A percentile compares a stretch with the other conserved stretches of the same genome.
Conservation (phyloP, 2,329 filamentous ascomycete genomes). For the Sclerotinia glacialis region DNA sequence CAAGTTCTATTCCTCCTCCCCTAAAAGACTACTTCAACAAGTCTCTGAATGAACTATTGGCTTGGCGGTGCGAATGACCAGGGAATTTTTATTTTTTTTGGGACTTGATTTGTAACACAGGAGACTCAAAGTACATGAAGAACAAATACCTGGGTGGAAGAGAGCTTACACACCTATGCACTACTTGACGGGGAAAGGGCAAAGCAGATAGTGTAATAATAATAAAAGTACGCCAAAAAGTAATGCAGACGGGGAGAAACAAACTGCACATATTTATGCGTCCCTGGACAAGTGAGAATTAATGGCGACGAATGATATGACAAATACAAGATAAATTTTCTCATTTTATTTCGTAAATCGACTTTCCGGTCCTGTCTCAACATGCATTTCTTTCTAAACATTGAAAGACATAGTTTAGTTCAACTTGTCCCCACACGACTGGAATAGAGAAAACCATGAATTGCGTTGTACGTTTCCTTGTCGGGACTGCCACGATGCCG, state of each 20-base stretch:
- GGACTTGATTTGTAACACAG: background rate
- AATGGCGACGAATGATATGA: background rate
- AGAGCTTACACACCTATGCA: background rate
- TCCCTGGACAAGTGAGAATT: background rate
- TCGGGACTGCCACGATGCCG: slow-evolving; percentile 8
- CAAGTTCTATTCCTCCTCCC: too few species aligned
- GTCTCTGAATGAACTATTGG: too few species aligned
- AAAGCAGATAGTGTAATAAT: background rate
- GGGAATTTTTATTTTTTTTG: background rate
- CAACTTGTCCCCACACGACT: background rate
- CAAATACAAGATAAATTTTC: background rate
- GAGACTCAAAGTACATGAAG: too few species aligned
- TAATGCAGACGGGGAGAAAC: too few species aligned
- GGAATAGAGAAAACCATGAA: slow-evolving; percentile 16
- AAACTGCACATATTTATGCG: background rate
- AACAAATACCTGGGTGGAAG: background rate
- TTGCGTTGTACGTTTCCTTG: slow-evolving; percentile 13
- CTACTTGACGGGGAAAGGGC: background rate
- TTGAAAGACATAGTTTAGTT: background rate
- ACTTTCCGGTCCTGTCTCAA: background rate
- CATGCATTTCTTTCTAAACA: background rate
- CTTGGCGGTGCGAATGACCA: background rate
- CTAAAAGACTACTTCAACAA: too few species aligned
- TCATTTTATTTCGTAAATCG: background rate
- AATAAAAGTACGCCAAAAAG: background rate